phyloP scores from a whole-genome alignment of 1,139 yeast species.

The Debaryomycetaceae sp. region DNA sequence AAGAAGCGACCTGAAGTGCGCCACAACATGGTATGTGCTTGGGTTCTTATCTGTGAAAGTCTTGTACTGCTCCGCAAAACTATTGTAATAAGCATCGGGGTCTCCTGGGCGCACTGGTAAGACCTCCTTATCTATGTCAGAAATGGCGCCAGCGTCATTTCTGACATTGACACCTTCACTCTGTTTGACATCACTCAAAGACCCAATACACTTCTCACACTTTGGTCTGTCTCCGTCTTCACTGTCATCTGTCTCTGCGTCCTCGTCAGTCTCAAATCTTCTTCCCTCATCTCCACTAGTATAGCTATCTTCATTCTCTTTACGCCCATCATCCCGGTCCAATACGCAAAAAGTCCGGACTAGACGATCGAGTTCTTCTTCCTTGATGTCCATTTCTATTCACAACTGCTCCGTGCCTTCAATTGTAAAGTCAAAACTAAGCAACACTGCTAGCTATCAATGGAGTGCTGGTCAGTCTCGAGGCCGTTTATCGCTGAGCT shows the following conservation, averaged over 20 bases:
- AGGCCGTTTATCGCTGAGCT: not conserved
- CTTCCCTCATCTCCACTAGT: not conserved
- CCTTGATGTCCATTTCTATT: not conserved
- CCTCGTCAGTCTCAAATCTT: not conserved
- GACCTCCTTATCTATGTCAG: not conserved
- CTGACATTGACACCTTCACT: not conserved
- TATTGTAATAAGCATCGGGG: slow-evolving; percentile 2
- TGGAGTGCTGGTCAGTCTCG: not conserved
- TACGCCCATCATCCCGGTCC: not conserved
- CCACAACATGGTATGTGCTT: slow-evolving; percentile 41
- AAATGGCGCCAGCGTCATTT: not conserved
- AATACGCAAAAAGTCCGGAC: not conserved
- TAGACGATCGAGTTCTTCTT: not conserved
- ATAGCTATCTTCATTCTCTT: not conserved
- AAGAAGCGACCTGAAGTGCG: slow-evolving; percentile 24
- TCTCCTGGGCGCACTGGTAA: not conserved
- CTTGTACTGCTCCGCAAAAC: slow-evolving; percentile 28
- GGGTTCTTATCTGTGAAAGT: slow-evolving; percentile 39
- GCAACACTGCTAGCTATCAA: not conserved
- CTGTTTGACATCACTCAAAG: not conserved
- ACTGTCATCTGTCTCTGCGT: not conserved
- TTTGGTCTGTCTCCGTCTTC: not conserved
- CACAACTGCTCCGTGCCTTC: too few relatives aligned
- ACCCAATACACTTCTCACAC: too few relatives aligned
- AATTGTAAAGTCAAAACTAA: not conserved